Conservation (phyloP, 345 rosid species). For the Salix viminalis region DNA sequence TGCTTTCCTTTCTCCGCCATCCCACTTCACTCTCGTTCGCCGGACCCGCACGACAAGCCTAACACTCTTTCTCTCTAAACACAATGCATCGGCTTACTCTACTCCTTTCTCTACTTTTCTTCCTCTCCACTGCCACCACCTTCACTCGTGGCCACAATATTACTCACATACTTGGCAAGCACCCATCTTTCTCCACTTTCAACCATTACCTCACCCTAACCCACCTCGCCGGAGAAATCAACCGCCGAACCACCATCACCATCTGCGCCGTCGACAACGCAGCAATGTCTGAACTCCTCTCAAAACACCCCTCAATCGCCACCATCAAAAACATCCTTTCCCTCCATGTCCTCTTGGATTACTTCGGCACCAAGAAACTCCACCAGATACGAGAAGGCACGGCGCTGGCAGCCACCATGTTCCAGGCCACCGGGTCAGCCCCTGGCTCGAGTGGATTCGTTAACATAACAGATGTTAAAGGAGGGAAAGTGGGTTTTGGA, state of each 20-base stretch:
- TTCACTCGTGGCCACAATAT: conserved; percentile 60
- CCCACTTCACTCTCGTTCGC: not conserved
- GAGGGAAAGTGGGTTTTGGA: conserved; percentile 84
- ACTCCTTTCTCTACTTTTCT: conserved; percentile 21
- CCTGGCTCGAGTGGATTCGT: conserved; percentile 81
- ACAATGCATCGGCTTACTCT: conserved; percentile 28
- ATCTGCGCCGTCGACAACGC: conserved; percentile 78
- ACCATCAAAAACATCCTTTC: conserved; percentile 85
- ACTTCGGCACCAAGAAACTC: conserved; percentile 85
- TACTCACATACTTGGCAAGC: conserved; percentile 59
- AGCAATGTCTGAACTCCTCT: conserved; percentile 66
- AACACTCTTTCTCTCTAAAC: not conserved
- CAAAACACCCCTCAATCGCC: conserved; percentile 51
- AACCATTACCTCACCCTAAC: conserved; percentile 74
- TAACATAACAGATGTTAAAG: conserved; percentile 73
- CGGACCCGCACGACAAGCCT: no score
- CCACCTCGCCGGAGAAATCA: conserved; percentile 87
- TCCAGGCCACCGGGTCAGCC: conserved; percentile 87
- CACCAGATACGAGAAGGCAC: conserved; percentile 85
- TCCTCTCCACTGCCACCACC: conserved; percentile 23
- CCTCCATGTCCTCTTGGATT: conserved; percentile 85
- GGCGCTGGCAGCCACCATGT: conserved; percentile 87
- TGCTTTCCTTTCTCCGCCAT: not conserved
- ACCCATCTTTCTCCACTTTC: conserved; percentile 79
- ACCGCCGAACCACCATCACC: conserved; percentile 74